Evolutionary conservation across 176 grass and related monocot genomes (phyloP).

Genomic region (Olyra latifolia): DNA sequence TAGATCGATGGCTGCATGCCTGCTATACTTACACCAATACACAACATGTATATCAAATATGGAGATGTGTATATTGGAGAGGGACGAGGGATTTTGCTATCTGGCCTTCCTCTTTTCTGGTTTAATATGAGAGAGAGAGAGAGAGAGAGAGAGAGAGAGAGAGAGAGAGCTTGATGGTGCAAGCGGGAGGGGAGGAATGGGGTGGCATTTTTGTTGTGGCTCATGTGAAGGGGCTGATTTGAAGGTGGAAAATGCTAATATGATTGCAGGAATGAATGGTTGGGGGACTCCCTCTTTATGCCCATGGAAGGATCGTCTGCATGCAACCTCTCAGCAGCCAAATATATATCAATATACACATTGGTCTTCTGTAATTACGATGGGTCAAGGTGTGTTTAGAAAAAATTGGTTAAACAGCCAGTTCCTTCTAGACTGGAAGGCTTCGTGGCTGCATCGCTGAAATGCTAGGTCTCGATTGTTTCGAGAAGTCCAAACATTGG

Average conservation of each 20-base stretch:
- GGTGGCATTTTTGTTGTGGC: conserved; percentile 14
- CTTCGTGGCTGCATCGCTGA: too few species aligned
- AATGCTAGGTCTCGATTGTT: too few species aligned
- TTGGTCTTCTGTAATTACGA: not conserved
- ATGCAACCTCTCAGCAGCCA: not conserved
- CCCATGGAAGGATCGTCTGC: conserved; percentile 17
- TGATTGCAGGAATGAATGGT: conserved; percentile 22
- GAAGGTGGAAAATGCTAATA: conserved; percentile 28
- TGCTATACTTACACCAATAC: not conserved
- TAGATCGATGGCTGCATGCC: not conserved
- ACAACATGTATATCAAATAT: conserved; percentile 14
- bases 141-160: conserved; percentile 13
- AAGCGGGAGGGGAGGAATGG: not conserved
- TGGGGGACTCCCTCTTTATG: not conserved
- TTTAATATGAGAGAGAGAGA: not conserved
- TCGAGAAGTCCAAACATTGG: too few species aligned
- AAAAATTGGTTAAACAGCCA: too few species aligned
- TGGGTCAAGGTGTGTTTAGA: not conserved
- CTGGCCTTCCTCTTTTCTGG: not conserved
- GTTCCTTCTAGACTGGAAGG: too few species aligned
- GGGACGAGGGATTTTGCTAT: not conserved
- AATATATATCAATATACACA: not conserved
- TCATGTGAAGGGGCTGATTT: conserved; percentile 4
- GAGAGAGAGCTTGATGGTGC: not conserved
- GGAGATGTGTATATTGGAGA: not conserved